These are phyloP conservation scores for Stephanodiscus triporus DNA, from an alignment of 108 stramenopile genomes.

Conservation along the genomic window DNA sequence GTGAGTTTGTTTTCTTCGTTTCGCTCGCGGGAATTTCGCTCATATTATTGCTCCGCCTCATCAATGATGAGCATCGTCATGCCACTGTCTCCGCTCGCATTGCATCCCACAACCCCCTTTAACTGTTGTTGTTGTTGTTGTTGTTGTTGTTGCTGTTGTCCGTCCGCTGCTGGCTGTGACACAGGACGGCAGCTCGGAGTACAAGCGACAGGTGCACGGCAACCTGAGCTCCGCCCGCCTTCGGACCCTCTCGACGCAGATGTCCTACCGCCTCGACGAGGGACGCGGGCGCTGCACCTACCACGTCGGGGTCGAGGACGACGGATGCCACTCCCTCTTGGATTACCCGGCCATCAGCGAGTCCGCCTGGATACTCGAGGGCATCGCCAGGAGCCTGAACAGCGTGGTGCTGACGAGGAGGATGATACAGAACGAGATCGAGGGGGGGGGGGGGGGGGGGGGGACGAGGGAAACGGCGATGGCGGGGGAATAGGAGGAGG, in stretches of 20 bases:
- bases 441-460: conserved; percentile 36
- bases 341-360: conserved; percentile 68
- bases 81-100: too few species aligned
- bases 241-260: conserved; percentile 83
- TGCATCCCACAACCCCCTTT: too few species aligned
- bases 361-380: conserved; percentile 70
- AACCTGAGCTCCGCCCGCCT: conserved; percentile 60
- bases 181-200: conserved; percentile 80
- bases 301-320: conserved; percentile 83
- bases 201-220: conserved; percentile 81
- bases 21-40: not conserved
- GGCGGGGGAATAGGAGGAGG: conserved; percentile 18
- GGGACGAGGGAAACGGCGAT: not conserved
- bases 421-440: conserved; percentile 83
- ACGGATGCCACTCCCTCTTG: conserved; percentile 83
- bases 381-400: conserved; percentile 75
- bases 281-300: conserved; percentile 76
- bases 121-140: too few species aligned
- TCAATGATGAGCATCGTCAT: too few species aligned
- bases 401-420: conserved; percentile 72
- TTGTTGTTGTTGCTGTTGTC: too few species aligned
- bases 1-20: conserved; percentile 19
- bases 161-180: too few species aligned
- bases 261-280: conserved; percentile 84
- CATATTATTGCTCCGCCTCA: not conserved